A percentile compares a stretch with the other conserved stretches of the same genome.
Conservation (phyloP, 306 rosid species). For the Senna siamea region DNA sequence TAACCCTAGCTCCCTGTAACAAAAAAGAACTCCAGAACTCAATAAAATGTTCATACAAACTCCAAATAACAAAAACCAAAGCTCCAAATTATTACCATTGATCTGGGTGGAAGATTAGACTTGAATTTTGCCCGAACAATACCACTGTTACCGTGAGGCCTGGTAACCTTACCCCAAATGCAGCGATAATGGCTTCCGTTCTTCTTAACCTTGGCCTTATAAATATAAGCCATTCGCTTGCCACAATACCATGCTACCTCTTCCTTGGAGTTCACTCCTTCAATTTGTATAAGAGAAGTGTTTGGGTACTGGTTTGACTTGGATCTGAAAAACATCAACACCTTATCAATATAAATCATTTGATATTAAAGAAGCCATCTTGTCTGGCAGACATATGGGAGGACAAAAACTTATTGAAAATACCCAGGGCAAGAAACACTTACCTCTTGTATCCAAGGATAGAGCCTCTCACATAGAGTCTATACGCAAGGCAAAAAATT, state of each 20-base stretch:
- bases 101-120: conserved; percentile 88
- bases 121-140: conserved; percentile 90
- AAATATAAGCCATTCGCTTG: conserved; percentile 83
- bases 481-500: conserved; percentile 2
- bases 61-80: too few species aligned
- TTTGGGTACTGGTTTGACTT: conserved; percentile 93
- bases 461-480: conserved; percentile 86
- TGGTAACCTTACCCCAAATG: conserved; percentile 88
- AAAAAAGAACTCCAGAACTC: conserved; percentile 8
- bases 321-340: conserved; percentile 54
- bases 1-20: conserved; percentile 80
- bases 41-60: neutral
- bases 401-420: neutral
- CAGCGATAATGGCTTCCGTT: conserved; percentile 86
- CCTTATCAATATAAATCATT: neutral
- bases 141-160: conserved; percentile 96
- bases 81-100: conserved; percentile 59
- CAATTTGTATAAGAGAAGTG: conserved; percentile 80
- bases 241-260: conserved; percentile 91
- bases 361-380: neutral
- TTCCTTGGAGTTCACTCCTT: conserved; percentile 95
- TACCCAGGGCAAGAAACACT: neutral
- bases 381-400: neutral
- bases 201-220: conserved; percentile 91
- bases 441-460: conserved; percentile 96